Percentiles rank a stretch among this genome's conserved stretches.
Conservation (phyloP, 2,329 filamentous ascomycete species). For the Neofusicoccum cordaticola region DNA sequence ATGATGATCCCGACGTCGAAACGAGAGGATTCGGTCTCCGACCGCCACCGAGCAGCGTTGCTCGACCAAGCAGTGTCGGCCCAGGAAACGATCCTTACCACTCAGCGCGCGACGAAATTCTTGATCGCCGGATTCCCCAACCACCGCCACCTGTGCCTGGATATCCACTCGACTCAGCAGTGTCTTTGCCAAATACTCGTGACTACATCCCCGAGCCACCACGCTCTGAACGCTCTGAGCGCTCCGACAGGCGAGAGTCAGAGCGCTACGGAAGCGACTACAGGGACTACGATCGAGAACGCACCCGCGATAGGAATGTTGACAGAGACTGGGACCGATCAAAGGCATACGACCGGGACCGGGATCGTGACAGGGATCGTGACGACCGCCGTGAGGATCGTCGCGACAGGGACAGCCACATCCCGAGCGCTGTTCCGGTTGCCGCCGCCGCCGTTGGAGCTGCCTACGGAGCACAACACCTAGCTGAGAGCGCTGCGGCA, state of each 20-base stretch:
- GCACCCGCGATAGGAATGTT: slow-evolving; percentile 18
- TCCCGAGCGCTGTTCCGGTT: slow-evolving; percentile 19
- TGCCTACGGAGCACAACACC: slow-evolving; percentile 18
- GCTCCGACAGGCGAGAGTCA: slow-evolving; percentile 24
- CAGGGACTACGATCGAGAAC: slow-evolving; percentile 17
- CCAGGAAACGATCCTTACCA: slow-evolving; percentile 15
- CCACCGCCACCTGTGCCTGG: neutral
- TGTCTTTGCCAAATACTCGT: neutral
- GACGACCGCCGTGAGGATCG: slow-evolving; percentile 19
- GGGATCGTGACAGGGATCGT: slow-evolving; percentile 18
- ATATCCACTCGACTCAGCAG: slow-evolving; percentile 1
- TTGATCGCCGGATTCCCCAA: slow-evolving; percentile 34
- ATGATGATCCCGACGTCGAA: slow-evolving; percentile 44
- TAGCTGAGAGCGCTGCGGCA: slow-evolving; percentile 20
- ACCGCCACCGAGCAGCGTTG: slow-evolving; percentile 23
- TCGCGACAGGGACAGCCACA: slow-evolving; percentile 21
- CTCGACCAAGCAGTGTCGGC: slow-evolving; percentile 12
- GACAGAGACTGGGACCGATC: slow-evolving; percentile 19
- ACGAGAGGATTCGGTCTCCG: slow-evolving; percentile 49
- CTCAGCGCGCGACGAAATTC: slow-evolving; percentile 35
- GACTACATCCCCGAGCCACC: slow-evolving; percentile 15
- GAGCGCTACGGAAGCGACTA: slow-evolving; percentile 17
- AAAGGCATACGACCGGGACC: slow-evolving; percentile 18
- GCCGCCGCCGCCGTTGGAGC: slow-evolving; percentile 27
- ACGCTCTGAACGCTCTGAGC: slow-evolving; percentile 28